Base-by-base conservation (phyloP, 805 yeast species). In the Maudiozyma bulderi region DNA sequence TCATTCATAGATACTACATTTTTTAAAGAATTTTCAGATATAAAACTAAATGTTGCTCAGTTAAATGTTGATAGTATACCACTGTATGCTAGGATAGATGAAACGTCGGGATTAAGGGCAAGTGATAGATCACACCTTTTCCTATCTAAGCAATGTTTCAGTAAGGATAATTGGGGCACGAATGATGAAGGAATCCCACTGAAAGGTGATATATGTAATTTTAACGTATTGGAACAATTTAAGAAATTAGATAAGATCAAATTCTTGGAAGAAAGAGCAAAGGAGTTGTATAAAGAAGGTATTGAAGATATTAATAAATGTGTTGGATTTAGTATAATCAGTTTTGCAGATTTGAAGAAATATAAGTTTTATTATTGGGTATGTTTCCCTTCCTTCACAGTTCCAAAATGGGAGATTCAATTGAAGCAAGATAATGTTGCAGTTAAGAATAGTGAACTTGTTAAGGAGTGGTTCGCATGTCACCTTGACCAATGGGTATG, bases 361-460 rank as follows among this genome's bases (percentile, higher is more conserved):
- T 90, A 85, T 70, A 81, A 77, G 59, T 91, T 84, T 61, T 84
- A 77, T 59, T 90, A 93, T 66, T 95, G 99, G 99, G 76, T 86
- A 54, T 84, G 87, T 13, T 80, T 80, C 53, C 97, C 99, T 0
- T 68, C 77, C 1, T 63, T 87, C 34, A 72, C 72, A 8, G 46
- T 46, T 6, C 47, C 52, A 6, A 40, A 44, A 10, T 50, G 55
- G 15, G 34, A 29, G 6, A 51, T 63, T 34, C 28, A 20, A 2
- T 10, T 46, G 3, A 31, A 39, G 2, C 13, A 20, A 29, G 39
- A 52, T 8, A 33, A 46, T 8, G 13, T 44, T 5, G 37, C 47
- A 3, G 37, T 44, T 11, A 10, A 33, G 1, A 37, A 44, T 3
- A 3, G 43, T 2, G 39, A 50, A 8, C 38, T 44, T 1, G 40